Evolutionary conservation across 2,329 filamentous ascomycete species (phyloP).

Genomic region (Dactylellina sp.): DNA sequence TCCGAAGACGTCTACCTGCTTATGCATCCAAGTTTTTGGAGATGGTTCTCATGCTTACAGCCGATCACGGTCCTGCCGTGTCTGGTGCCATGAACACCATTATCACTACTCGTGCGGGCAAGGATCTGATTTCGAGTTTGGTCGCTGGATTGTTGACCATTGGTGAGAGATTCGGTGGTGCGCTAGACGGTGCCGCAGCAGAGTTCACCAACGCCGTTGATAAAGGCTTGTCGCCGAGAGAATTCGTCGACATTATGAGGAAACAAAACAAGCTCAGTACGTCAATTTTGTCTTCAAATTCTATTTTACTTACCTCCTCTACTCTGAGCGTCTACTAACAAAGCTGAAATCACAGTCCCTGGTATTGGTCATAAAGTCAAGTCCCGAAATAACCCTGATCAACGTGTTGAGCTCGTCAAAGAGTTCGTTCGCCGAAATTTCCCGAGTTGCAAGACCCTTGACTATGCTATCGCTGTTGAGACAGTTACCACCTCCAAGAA

Average conservation of each 20-base stretch:
- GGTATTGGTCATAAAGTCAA: conserved; percentile 99
- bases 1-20: conserved; percentile 93
- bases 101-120: conserved; percentile 98
- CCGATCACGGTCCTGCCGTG: conserved; percentile 97
- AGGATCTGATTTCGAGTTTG: conserved; percentile 95
- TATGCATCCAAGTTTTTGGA: conserved; percentile 99
- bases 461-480: conserved; percentile 98
- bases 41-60: conserved; percentile 99
- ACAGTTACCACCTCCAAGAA: conserved; percentile 99
- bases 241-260: conserved; percentile 98
- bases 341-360: conserved; percentile 71
- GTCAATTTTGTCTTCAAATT: conserved; percentile 61
- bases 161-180: conserved; percentile 97
- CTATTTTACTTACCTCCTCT: too few relatives aligned
- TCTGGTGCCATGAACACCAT: conserved; percentile 99
- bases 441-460: conserved; percentile 96
- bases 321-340: conserved; percentile 36
- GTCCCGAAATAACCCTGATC: conserved; percentile 99
- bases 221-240: conserved; percentile 96
- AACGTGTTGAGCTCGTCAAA: conserved; percentile 99
- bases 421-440: conserved; percentile 98
- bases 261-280: conserved; percentile 99
- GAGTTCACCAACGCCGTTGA: conserved; percentile 99
- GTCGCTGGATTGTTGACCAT: conserved; percentile 98
- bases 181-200: conserved; percentile 95